A percentile compares a stretch with the other conserved stretches of the same genome.
phyloP scores from a whole-genome alignment of 73 alveolate genomes.

The Uronychia binucleata region DNA sequence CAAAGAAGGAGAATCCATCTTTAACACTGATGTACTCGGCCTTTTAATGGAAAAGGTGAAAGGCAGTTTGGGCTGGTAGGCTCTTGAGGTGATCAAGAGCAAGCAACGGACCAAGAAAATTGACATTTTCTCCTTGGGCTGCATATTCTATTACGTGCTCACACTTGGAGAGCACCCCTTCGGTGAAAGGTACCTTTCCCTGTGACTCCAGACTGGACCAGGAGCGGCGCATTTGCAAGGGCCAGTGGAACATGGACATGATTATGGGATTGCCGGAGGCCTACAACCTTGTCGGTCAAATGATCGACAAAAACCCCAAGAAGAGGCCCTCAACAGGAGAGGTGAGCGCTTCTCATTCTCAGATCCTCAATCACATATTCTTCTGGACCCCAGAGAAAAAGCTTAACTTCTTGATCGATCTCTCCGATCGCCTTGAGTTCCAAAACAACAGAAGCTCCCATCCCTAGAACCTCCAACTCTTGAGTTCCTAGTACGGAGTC shows the following conservation, averaged over 20 bases:
- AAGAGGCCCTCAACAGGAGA: conserved; percentile 34
- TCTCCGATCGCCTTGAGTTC: conserved; percentile 65
- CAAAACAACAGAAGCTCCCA: conserved; percentile 1
- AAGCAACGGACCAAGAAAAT: conserved; percentile 42
- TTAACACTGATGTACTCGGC: not conserved
- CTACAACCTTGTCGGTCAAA: conserved; percentile 13
- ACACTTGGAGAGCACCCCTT: conserved; percentile 66
- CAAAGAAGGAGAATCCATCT: not conserved
- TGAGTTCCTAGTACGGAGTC: conserved; percentile 10
- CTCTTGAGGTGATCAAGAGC: not conserved
- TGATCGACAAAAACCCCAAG: conserved; percentile 44
- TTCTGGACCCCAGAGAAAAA: conserved; percentile 71
- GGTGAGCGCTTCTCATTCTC: not conserved
- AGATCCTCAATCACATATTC: conserved; percentile 36
- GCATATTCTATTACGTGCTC: conserved; percentile 57
- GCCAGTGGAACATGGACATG: conserved; percentile 18
- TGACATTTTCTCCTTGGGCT: conserved; percentile 62
- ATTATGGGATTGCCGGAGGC: conserved; percentile 28
- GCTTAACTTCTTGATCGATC: conserved; percentile 54
- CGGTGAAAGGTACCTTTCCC: conserved; percentile 48
- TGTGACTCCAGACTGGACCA: too few species aligned
- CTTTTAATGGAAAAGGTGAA: not conserved
- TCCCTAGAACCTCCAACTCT: too few species aligned
- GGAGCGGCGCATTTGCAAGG: conserved; percentile 42
- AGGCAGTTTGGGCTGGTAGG: conserved; percentile 11